A percentile compares a stretch with the other conserved stretches of the same genome.
Evolutionary conservation across 2,329 filamentous ascomycete genomes (phyloP).

Genomic region (Stemphylium beticola): DNA sequence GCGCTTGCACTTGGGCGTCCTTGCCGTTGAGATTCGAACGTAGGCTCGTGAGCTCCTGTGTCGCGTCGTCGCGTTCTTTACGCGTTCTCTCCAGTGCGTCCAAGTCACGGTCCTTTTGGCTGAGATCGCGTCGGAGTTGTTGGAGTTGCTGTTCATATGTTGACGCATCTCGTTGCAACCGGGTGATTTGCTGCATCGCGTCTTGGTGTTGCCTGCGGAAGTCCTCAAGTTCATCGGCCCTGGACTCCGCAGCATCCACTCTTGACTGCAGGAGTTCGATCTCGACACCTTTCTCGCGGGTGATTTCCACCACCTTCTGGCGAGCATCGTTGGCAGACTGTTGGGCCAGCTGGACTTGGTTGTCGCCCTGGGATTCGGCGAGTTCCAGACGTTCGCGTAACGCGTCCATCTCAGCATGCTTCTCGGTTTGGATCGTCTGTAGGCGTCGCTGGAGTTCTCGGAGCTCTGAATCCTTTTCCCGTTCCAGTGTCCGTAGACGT

Average conservation of each 20-base stretch:
- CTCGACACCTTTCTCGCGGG: conserved; percentile 48
- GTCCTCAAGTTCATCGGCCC: conserved; percentile 46
- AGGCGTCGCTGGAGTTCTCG: conserved; percentile 45
- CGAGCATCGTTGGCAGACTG: conserved; percentile 49
- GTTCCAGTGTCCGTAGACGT: conserved; percentile 38
- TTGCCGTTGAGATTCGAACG: conserved; percentile 38
- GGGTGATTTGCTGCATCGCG: conserved; percentile 42
- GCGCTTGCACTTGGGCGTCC: conserved; percentile 38
- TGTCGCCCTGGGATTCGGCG: conserved; percentile 50
- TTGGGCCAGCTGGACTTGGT: conserved; percentile 49
- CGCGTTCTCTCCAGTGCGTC: conserved; percentile 33
- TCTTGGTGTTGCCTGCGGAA: conserved; percentile 45
- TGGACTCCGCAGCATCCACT: conserved; percentile 44
- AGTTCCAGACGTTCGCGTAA: conserved; percentile 50
- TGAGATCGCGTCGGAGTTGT: conserved; percentile 37
- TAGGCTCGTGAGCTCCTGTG: conserved; percentile 39
- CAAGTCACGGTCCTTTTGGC: conserved; percentile 40
- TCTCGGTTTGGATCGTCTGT: conserved; percentile 39
- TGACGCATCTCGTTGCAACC: conserved; percentile 36
- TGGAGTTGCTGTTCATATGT: conserved; percentile 43
- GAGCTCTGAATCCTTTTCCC: conserved; percentile 47
- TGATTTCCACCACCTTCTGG: conserved; percentile 46
- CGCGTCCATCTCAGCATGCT: conserved; percentile 50
- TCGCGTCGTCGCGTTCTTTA: conserved; percentile 43
- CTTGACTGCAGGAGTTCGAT: conserved; percentile 45